Percentiles rank a stretch among this genome's conserved stretches.
These are phyloP conservation scores for Globisporangium cystogenes DNA, from an alignment of 352 stramenopile genomes.

Conservation along the genomic window DNA sequence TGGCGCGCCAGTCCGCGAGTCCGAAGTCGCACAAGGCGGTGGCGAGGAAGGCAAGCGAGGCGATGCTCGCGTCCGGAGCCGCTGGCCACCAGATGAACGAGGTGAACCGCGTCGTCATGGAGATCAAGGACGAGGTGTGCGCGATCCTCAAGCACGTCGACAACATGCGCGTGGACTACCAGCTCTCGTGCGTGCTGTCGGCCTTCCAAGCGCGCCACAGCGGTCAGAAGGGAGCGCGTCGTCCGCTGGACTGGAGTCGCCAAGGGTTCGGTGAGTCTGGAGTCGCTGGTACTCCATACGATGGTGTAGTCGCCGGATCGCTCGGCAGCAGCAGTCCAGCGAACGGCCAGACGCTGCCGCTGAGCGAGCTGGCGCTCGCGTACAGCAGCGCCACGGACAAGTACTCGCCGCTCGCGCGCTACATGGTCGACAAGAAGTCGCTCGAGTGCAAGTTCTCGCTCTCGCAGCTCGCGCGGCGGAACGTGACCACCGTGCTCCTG, in stretches of 20 bases:
- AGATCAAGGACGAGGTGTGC: conserved; percentile 74
- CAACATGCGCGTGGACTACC: conserved; percentile 54
- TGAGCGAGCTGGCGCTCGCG: conserved; percentile 14
- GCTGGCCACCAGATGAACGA: conserved; percentile 35
- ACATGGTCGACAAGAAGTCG: conserved; percentile 38
- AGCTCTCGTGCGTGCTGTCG: conserved; percentile 51
- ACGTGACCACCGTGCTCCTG: conserved; percentile 57
- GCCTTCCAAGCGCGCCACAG: conserved; percentile 32
- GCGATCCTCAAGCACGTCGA: conserved; percentile 53
- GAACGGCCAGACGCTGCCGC: conserved; percentile 7
- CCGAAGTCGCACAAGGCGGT: neutral
- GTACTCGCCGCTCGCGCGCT: conserved; percentile 38
- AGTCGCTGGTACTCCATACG: conserved; percentile 5
- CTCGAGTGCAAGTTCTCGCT: conserved; percentile 66
- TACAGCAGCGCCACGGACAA: conserved; percentile 21
- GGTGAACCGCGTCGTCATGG: conserved; percentile 46
- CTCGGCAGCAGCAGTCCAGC: conserved; percentile 15
- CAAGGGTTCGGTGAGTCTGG: conserved; percentile 5
- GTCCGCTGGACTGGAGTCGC: conserved; percentile 2
- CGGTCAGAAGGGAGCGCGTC: conserved; percentile 2
- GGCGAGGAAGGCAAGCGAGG: neutral
- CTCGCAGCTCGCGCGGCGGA: conserved; percentile 25
- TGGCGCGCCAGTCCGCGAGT: neutral
- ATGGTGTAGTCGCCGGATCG: conserved; percentile 1
- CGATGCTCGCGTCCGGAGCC: neutral